Evolutionary conservation across 2,329 filamentous ascomycete genomes (phyloP).

Genomic region (Cladorrhinum sp.): DNA sequence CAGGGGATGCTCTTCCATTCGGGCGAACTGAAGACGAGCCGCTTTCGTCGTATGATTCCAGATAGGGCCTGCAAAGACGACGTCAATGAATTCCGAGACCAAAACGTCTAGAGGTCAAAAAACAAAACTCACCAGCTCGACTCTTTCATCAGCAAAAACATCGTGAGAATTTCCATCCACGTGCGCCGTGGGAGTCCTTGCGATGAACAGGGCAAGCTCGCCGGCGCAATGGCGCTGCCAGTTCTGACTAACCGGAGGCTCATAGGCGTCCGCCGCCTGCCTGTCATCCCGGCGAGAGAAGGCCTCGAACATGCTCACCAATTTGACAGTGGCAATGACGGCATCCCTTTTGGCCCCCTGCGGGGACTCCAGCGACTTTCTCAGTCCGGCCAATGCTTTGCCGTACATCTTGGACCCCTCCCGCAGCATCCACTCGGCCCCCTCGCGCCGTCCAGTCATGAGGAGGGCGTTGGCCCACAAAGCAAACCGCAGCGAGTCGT

Average conservation of each 20-base stretch:
- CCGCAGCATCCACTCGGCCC: constrained; percentile 10
- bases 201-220: constrained; percentile 17
- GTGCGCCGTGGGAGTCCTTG: constrained; percentile 12
- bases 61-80: constrained; percentile 11
- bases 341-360: constrained; percentile 1
- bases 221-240: constrained; percentile 18
- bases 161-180: constrained; percentile 11
- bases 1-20: constrained; percentile 36
- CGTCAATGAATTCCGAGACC: no score
- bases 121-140: constrained; percentile 19
- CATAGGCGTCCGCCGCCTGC: background rate
- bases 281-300: background rate
- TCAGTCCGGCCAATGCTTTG: constrained; percentile 8
- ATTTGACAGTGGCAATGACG: constrained; percentile 17
- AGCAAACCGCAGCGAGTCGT: constrained; percentile 14
- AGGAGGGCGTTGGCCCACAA: constrained; percentile 21
- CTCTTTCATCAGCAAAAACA: constrained; percentile 20
- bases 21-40: constrained; percentile 25
- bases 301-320: constrained; percentile 20
- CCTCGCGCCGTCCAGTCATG: constrained; percentile 4
- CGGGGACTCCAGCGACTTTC: constrained; percentile 5
- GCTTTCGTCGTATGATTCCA: constrained; percentile 9
- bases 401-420: constrained; percentile 12
- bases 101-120: no score
- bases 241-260: background rate